A percentile compares a stretch with the other conserved stretches of the same genome.
Conservation (phyloP, 2,329 filamentous ascomycete species). For the Nemania sp. region DNA sequence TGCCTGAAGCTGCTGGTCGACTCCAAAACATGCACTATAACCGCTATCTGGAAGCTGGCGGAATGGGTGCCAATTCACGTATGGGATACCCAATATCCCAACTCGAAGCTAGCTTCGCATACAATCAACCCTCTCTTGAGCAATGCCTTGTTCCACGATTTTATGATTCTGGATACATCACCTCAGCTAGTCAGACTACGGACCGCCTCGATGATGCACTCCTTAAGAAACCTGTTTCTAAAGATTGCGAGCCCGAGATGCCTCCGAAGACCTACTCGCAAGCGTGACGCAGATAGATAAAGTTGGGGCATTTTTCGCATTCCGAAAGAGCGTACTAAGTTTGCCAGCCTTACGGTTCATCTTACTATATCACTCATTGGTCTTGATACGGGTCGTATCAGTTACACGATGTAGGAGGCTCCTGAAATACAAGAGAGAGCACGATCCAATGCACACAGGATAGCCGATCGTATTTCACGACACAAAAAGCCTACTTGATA, state of each 20-base stretch:
- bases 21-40: not conserved
- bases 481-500: not conserved
- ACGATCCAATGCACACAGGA: too few relatives aligned
- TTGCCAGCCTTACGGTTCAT: too few relatives aligned
- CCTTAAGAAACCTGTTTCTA: not conserved
- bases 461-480: too few relatives aligned
- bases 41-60: too few relatives aligned
- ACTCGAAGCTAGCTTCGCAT: not conserved
- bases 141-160: not conserved
- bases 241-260: not conserved
- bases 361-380: too few relatives aligned
- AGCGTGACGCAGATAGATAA: too few relatives aligned
- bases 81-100: not conserved
- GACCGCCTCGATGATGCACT: not conserved
- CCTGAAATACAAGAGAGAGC: too few relatives aligned
- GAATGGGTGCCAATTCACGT: too few relatives aligned
- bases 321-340: not conserved
- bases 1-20: not conserved
- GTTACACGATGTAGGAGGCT: too few relatives aligned
- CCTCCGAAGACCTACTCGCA: too few relatives aligned
- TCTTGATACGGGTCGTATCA: too few relatives aligned
- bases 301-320: not conserved
- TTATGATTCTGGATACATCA: not conserved
- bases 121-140: not conserved
- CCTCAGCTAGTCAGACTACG: not conserved